Evolutionary conservation across 1,284 basidiomycete species (phyloP).

Genomic region (Gomphus sp.): DNA sequence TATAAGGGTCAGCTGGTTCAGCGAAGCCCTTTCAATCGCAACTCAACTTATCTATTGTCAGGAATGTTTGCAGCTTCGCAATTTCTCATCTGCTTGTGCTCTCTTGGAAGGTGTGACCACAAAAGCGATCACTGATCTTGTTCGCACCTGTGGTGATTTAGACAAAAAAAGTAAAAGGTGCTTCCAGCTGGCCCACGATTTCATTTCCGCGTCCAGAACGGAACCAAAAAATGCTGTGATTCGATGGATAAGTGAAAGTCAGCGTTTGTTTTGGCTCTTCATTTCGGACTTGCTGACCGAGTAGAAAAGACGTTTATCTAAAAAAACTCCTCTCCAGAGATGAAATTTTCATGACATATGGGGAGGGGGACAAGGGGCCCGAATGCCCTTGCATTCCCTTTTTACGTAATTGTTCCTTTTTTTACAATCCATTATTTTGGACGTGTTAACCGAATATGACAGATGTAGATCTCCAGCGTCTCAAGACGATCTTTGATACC

Average conservation of each 20-base stretch:
- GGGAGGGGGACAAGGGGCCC: too few relatives aligned
- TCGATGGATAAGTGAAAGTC: too few relatives aligned
- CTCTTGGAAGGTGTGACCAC: constrained; percentile 33
- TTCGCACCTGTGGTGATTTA: constrained; percentile 18
- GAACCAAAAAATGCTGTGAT: constrained; percentile 8
- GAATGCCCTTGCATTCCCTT: constrained; percentile 25
- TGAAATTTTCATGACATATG: too few relatives aligned
- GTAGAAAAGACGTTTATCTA: too few relatives aligned
- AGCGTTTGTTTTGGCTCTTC: too few relatives aligned
- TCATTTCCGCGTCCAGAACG: constrained; percentile 16
- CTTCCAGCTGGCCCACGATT: constrained; percentile 25
- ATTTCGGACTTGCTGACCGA: too few relatives aligned
- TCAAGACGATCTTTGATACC: constrained; percentile 19
- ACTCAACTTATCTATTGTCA: constrained; percentile 12
- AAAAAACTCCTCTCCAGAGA: too few relatives aligned
- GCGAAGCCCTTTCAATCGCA: background rate
- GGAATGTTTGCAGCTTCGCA: constrained; percentile 33
- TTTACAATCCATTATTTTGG: background rate
- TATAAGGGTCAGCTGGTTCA: constrained; percentile 20
- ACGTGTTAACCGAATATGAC: background rate
- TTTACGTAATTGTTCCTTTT: constrained; percentile 24
- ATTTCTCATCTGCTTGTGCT: constrained; percentile 33
- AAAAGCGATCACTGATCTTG: constrained; percentile 25
- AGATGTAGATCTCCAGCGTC: constrained; percentile 33
- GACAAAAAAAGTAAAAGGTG: constrained; percentile 20